Base-by-base conservation (phyloP, 2,329 filamentous ascomycete species). In the Hortaea werneckii region DNA sequence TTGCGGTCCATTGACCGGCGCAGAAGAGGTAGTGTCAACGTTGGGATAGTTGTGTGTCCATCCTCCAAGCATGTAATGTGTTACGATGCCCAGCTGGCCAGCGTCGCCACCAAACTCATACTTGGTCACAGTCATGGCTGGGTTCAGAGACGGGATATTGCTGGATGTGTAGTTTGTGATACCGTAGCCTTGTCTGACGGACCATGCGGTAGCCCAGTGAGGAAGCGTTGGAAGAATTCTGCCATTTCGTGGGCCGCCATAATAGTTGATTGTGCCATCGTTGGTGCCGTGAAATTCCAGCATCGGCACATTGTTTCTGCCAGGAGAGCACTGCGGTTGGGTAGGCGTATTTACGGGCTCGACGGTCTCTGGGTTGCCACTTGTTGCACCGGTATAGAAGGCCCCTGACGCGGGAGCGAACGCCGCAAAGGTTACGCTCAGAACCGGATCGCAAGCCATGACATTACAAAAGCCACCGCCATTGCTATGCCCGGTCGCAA, bases 401-500 rank as follows among this genome's bases (percentile, higher is more conserved):
- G 69, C 72, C 4, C 66, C 72, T 1, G 69, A 68, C 12, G 70
- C 69, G 0, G 66, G 58, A 1, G 70, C 71, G 46, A 75, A 75
- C 0, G 70, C 71, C n/a, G 72, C 70, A 39, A 75, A 67, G 5
- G 60, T 61, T 4, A 54, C 55, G 4, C 68, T 68, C 1, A 67
- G 62, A 1, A 54, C 55, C 1, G 65, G 50, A 40, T 73, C 64
- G 54, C 72, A 77, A 4, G 73, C 71, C 5, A 76, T 65, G 2
- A 67, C 54, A n/a, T 64, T 67, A 5, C 65, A 66, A 26, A 73
- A 69, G 5, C 69, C 75, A 2, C 72, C 77, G 3, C 74, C 76
- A 39, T 79, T 77, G 51, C 68, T 78, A 50, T 78, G 76, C 37
- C 71, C 72, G 0, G 64, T 60, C 3, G 65, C 65, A 45, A 72